A percentile compares a stretch with the other conserved stretches of the same genome.
phyloP scores from a whole-genome alignment of 2,329 filamentous ascomycete species.

The Cordyceps javanica region DNA sequence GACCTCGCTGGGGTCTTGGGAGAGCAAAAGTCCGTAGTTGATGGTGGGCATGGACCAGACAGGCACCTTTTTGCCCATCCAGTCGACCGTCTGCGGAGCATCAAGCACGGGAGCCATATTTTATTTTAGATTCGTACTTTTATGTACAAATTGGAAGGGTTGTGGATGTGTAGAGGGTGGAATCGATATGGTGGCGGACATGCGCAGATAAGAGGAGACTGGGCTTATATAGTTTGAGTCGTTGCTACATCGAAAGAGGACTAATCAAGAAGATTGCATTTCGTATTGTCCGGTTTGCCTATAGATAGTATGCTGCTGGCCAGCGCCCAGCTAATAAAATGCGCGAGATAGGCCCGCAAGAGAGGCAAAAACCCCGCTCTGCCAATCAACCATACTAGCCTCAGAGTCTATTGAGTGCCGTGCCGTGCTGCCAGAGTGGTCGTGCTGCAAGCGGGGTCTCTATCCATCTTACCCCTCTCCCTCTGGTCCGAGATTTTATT shows the following conservation, averaged over 20 bases:
- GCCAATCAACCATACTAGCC: not conserved
- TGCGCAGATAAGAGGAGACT: not conserved
- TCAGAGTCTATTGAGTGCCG: not conserved
- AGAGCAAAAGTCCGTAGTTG: slow-evolving; percentile 45
- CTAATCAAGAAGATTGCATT: not conserved
- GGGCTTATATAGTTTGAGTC: not conserved
- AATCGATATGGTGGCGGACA: not conserved
- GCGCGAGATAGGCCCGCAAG: slow-evolving; percentile 1
- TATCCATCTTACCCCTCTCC: not conserved
- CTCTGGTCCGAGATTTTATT: no score
- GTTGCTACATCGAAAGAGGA: not conserved
- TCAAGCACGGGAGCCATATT: slow-evolving; percentile 31
- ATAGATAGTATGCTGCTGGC: no score
- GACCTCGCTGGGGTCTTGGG: slow-evolving; percentile 47
- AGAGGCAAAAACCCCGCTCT: slow-evolving; percentile 7
- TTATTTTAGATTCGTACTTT: no score
- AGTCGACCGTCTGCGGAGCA: slow-evolving; percentile 38
- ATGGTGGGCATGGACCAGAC: slow-evolving; percentile 47
- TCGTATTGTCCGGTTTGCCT: not conserved
- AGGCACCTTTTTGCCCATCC: slow-evolving; percentile 44
- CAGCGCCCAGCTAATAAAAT: not conserved
- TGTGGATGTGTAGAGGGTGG: not conserved
- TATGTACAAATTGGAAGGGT: not conserved
- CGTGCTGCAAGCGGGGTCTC: not conserved
- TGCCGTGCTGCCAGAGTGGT: not conserved